These are phyloP conservation scores for Apiotrichum gracile DNA, from an alignment of 1,284 basidiomycete genomes.

Conservation along the genomic window DNA sequence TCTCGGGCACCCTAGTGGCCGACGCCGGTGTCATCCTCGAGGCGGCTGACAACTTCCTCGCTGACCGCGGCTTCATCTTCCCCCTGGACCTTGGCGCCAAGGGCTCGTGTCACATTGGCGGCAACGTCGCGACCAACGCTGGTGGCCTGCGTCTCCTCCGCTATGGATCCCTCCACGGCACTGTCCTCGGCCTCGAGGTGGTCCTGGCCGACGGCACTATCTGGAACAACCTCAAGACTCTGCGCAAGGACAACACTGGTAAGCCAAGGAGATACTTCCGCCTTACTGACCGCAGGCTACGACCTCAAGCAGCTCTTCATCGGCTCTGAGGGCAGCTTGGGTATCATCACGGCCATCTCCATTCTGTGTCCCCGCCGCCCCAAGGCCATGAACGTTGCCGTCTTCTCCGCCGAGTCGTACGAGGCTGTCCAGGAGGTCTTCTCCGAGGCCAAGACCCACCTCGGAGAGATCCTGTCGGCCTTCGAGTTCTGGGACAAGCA, in stretches of 20 bases:
- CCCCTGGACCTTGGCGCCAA: slow-evolving; percentile 97
- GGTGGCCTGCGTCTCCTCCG: slow-evolving; percentile 89
- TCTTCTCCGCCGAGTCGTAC: slow-evolving; percentile 54
- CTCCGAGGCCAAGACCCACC: slow-evolving; percentile 57
- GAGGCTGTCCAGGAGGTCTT: slow-evolving; percentile 54
- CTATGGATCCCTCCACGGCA: slow-evolving; percentile 93
- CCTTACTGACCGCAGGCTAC: slow-evolving; percentile 60
- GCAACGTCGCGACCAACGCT: slow-evolving; percentile 95
- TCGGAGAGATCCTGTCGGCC: slow-evolving; percentile 94
- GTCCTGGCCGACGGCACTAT: slow-evolving; percentile 97
- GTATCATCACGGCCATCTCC: slow-evolving; percentile 90
- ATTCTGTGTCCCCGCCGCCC: slow-evolving; percentile 91
- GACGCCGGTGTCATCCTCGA: slow-evolving; percentile 96
- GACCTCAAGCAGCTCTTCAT: slow-evolving; percentile 99
- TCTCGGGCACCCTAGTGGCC: slow-evolving; percentile 62
- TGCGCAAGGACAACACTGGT: slow-evolving; percentile 99
- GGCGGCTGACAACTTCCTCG: slow-evolving; percentile 76
- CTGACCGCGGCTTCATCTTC: slow-evolving; percentile 89
- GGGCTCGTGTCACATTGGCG: slow-evolving; percentile 98
- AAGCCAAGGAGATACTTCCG: slow-evolving; percentile 19
- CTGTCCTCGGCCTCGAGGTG: slow-evolving; percentile 93
- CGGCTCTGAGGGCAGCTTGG: slow-evolving; percentile 92
- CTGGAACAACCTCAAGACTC: slow-evolving; percentile 66
- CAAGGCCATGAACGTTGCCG: slow-evolving; percentile 55
- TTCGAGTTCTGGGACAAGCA: slow-evolving; percentile 92